Evolutionary conservation across 192 early-diverging fungal species (phyloP), one percentile per base, ranked within the genome.

Genomic region (Pilobolus umbonatus): DNA sequence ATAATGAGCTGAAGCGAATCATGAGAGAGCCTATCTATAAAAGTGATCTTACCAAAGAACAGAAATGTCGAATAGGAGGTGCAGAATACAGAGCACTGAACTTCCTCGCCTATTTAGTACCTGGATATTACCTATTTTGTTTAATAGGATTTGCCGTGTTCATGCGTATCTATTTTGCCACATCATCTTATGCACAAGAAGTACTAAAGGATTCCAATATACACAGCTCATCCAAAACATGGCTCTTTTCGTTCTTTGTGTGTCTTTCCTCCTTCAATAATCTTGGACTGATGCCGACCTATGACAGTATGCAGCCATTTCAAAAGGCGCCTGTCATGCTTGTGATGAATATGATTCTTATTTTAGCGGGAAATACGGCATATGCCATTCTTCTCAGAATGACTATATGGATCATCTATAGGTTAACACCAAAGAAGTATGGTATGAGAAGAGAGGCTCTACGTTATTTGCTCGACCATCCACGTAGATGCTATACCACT

Each of bases 401-500:
- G 0, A 61, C 65, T 22, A 71, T 71, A 9, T 71, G 68, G 68
- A 10, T 21, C 15, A 14, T 65, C n/a, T 71, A 56, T 43, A 48
- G 51, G 11, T 19, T 55, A 2, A 71, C 68, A 0, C 62, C 61
- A n/a, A 26, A 48, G 12, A 57, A 51, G 0, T 58, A 46, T 11
- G 26, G 42, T 11, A 55, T 65, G 30, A 62, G 51, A 34, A 64
- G 53, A 30, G 62, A 71, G 36, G 61, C 68, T 1, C 34, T 71
- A 19, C 43, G 47, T 4, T 71, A 54, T 56, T 40, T 71, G 10
- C 36, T 71, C 1, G 58, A 71, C 38, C 68, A 71, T 36, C 68
- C 68, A 14, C 68, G 68, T 30, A 40, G 68, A 24, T 64, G 62
- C 47, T 71, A 64, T 25, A 71, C 68, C 4, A 64, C 63, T 1